phyloP scores from a whole-genome alignment of 1,284 basidiomycete genomes.

The Austroboletus novae-zelandiae region DNA sequence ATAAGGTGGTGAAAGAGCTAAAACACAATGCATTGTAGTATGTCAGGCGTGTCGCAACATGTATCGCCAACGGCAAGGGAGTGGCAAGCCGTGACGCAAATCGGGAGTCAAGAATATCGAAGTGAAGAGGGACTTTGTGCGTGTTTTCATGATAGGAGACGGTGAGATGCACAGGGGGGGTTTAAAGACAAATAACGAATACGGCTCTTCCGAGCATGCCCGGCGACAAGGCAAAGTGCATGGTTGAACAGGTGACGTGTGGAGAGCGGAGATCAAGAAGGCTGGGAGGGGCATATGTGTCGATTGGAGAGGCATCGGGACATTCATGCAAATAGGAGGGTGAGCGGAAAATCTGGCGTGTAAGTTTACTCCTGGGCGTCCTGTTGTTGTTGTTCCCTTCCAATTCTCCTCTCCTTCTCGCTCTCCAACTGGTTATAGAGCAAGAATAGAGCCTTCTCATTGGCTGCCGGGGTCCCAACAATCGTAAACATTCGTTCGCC shows the following conservation, averaged over 20 bases:
- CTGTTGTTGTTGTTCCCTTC: constrained; percentile 71
- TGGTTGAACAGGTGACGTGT: constrained; percentile 10
- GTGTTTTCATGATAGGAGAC: constrained; percentile 22
- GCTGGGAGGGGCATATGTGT: constrained; percentile 25
- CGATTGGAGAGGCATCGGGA: constrained; percentile 13
- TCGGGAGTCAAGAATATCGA: constrained; percentile 33
- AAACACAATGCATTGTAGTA: constrained; percentile 38
- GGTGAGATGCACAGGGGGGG: constrained; percentile 22
- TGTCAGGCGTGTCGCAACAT: constrained; percentile 31
- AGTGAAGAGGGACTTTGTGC: constrained; percentile 20
- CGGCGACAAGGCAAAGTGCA: constrained; percentile 12
- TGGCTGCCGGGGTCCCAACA: constrained; percentile 92
- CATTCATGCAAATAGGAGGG: constrained; percentile 11
- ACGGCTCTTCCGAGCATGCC: constrained; percentile 16
- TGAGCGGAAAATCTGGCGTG: neutral
- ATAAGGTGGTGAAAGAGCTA: constrained; percentile 25
- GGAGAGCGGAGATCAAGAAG: constrained; percentile 30
- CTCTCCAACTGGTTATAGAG: constrained; percentile 97
- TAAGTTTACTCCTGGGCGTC: constrained; percentile 47
- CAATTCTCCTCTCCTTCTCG: constrained; percentile 90
- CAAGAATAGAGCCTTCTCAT: constrained; percentile 95
- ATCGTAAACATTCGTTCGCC: constrained; percentile 99
- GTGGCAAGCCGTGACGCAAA: constrained; percentile 17
- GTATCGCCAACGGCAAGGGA: constrained; percentile 23
- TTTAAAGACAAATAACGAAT: constrained; percentile 25